Evolutionary conservation across 768 basidiomycete genomes (phyloP), one percentile per base, ranked within the genome.

Genomic region (Pisolithus albus): DNA sequence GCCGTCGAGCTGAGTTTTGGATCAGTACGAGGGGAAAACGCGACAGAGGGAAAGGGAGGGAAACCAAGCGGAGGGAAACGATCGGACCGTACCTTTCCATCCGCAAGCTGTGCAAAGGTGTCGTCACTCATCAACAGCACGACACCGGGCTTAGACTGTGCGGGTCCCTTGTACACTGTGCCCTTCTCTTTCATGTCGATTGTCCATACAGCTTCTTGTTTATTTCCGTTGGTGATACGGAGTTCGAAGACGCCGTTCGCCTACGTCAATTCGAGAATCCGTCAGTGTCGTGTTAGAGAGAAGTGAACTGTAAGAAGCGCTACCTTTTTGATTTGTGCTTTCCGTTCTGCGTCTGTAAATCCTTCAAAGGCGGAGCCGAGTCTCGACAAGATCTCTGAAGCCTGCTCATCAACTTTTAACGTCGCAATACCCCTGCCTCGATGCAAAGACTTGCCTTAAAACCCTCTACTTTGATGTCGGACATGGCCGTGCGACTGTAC

Each of bases 161-260:
- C 61, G 10, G 71, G 69, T 38, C 92, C 92, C 69, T 86, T 84
- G 76, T 82, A 84, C 24, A 93, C 78, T 19, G 76, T 70, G 10
- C 88, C 90, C 13, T 78, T 76, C 72, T 86, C 86, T 80, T 97
- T 96, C 64, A 95, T 62, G 75, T 97, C 94, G 59, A 97, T 90
- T 7, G 92, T 93, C 92, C 92, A 96, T 42, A 76, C 76, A 18
- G 73, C 86, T 55, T 82, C 82, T 67, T 87, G 75, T 52, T 85
- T 86, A 15, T 78, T 73, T 26, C 69, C 76, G 63, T 92, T 91
- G 66, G 83, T 81, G 58, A 95, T 78, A 48, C 82, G 80, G 39
- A 96, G 73, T 67, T 92, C 86, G 65, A 96, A 93, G 63, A 94
- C 81, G 55, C 88, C 92, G 60, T 88, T 91, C 46, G 84, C 86